phyloP scores from a whole-genome alignment of 139 green algal genomes.

The Limnomonas spitsbergensis region DNA sequence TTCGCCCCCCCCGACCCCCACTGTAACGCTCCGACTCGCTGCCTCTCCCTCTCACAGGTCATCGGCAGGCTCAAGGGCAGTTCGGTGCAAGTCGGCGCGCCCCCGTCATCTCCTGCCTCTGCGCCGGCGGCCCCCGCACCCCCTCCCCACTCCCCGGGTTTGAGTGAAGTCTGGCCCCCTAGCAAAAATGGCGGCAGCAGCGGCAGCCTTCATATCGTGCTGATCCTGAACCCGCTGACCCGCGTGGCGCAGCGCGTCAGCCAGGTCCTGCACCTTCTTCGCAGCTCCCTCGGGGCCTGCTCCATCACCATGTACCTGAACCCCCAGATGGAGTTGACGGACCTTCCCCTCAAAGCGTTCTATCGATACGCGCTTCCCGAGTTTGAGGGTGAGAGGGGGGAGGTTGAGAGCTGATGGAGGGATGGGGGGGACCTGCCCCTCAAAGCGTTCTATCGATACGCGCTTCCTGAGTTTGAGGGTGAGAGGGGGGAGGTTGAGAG shows the following conservation, averaged over 20 bases:
- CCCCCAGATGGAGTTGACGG: conserved; percentile 58
- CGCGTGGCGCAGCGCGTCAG: conserved; percentile 46
- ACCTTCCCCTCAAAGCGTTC: conserved; percentile 88
- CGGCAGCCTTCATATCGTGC: conserved; percentile 43
- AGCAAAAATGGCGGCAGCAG: conserved; percentile 18
- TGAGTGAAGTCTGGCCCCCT: too few relatives aligned
- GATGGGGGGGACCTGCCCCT: conserved; percentile 80
- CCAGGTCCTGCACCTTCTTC: conserved; percentile 55
- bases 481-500: not conserved
- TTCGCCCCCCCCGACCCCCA: too few relatives aligned
- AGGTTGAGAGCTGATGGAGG: not conserved
- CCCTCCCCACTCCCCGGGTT: too few relatives aligned
- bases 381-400: conserved; percentile 7
- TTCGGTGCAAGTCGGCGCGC: too few relatives aligned
- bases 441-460: conserved; percentile 85
- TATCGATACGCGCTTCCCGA: conserved; percentile 71
- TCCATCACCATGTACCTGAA: conserved; percentile 53
- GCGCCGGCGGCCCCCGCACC: too few relatives aligned
- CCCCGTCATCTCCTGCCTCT: too few relatives aligned
- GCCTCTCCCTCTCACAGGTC: too few relatives aligned
- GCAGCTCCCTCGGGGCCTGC: conserved; percentile 21
- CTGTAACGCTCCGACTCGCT: too few relatives aligned
- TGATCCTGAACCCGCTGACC: conserved; percentile 69
- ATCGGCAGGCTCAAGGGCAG: too few relatives aligned
- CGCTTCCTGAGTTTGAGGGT: conserved; percentile 41